Base-by-base conservation (phyloP, 371 early-diverging fungal genomes). In the Blyttiomyces sp. region DNA sequence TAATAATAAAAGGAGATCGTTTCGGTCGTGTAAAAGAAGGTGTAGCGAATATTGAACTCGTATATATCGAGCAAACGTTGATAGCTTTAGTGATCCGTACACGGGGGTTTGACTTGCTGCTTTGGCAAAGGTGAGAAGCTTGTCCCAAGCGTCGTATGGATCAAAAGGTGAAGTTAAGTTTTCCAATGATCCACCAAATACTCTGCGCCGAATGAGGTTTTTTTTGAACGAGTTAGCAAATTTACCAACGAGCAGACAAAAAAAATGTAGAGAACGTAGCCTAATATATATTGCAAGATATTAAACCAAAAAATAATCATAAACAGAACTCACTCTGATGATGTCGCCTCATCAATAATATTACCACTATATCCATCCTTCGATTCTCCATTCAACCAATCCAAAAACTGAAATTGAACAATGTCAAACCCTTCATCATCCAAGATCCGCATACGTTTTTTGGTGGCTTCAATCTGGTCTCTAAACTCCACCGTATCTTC, bases 371-470 rank as follows among this genome's bases (percentile, higher is more conserved):
- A 7, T 19, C 21, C 28, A 13, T 31, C 44, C 17, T 17, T 26
- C 11, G 30, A 11, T 43, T 59, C 59, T 4, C 51, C 59, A 24
- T 59, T n/a, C 52, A 59, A 39, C 30, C n/a, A 59, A 36, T 59
- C 59, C 43, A 59, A 24, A n/a, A 51, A 42, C 16, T 30, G 59
- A 11, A 42, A 49, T 30, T 59, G 59, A 17, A 23, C 16, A 19
- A 36, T 7, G 21, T 31, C 30, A 5, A 19, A n/a, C n/a, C n/a
- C n/a, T n/a, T n/a, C n/a, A n/a, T n/a, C n/a, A n/a, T n/a, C n/a
- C n/a, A n/a, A n/a, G n/a, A n/a, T n/a, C n/a, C n/a, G n/a, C n/a
- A n/a, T n/a, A n/a, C n/a, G n/a, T n/a, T n/a, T n/a, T n/a, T n/a
- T n/a, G n/a, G n/a, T n/a, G n/a, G n/a, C n/a, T n/a, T n/a, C n/a